Conservation (phyloP, 495 filamentous ascomycete species). For the Chaetomium tenue region DNA sequence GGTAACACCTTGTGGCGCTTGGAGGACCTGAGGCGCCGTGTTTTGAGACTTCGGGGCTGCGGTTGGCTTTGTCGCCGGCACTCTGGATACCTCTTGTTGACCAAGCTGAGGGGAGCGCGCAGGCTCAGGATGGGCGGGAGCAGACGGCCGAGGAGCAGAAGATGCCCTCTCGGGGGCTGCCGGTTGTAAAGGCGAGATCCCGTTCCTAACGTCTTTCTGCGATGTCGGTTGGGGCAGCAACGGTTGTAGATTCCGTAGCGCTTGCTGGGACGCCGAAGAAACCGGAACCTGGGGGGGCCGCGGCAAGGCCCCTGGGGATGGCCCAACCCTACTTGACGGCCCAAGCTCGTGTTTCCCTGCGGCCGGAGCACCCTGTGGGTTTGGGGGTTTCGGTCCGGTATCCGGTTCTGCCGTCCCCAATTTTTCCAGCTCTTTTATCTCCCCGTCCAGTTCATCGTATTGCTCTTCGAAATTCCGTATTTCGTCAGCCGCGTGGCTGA, state of each 20-base stretch:
- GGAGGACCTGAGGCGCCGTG: constrained; percentile 38
- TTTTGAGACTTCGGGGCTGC: constrained; percentile 32
- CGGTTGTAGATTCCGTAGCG: constrained; percentile 21
- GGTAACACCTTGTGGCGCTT: constrained; percentile 42
- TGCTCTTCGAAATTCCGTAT: constrained; percentile 73
- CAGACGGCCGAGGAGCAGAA: constrained; percentile 8
- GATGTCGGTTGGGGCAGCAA: constrained; percentile 19
- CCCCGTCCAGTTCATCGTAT: constrained; percentile 61
- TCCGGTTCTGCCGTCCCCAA: constrained; percentile 3
- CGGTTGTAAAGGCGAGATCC: constrained; percentile 14
- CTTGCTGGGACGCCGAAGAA: constrained; percentile 13
- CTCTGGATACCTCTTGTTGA: constrained; percentile 23
- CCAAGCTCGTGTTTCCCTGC: constrained; percentile 2
- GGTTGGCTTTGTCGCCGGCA: constrained; percentile 29
- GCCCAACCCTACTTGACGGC: constrained; percentile 16
- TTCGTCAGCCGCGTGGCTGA: constrained; percentile 60
- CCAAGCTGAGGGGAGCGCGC: constrained; percentile 20
- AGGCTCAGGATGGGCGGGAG: constrained; percentile 19
- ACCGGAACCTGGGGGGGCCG: constrained; percentile 20
- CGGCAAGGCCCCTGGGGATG: constrained; percentile 21
- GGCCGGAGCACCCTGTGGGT: constrained; percentile 22
- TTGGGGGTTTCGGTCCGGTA: constrained; percentile 40
- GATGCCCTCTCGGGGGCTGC: background rate
- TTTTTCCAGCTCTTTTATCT: constrained; percentile 66
- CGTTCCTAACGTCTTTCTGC: constrained; percentile 16